phyloP scores from a whole-genome alignment of 768 basidiomycete genomes.

The Lentinula detonsa region DNA sequence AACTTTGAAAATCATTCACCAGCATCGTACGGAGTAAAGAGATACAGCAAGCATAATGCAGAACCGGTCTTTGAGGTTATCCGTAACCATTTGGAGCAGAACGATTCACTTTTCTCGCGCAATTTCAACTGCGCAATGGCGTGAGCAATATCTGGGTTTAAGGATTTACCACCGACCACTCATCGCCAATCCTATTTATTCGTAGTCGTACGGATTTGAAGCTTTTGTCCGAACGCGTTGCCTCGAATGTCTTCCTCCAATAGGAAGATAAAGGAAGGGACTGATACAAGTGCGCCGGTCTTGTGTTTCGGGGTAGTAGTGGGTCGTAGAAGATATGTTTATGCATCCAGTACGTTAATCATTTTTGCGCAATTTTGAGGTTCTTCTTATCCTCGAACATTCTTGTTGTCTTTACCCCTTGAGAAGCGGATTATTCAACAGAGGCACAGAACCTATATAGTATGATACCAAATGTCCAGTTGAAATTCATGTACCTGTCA shows the following conservation, averaged over 20 bases:
- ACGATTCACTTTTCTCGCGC: neutral
- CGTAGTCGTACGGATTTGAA: neutral
- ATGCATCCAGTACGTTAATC: neutral
- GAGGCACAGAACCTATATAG: neutral
- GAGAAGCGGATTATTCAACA: neutral
- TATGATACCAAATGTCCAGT: neutral
- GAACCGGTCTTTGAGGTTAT: neutral
- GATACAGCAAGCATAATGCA: neutral
- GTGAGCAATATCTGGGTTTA: neutral
- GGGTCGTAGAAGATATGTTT: neutral
- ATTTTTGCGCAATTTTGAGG: neutral
- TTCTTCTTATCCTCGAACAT: neutral
- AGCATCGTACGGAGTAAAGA: neutral
- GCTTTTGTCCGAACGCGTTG: neutral
- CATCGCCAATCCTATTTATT: neutral
- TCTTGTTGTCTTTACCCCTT: neutral
- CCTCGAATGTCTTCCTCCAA: neutral
- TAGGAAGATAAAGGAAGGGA: neutral
- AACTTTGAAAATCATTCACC: neutral
- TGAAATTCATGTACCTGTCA: neutral
- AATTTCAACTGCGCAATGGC: neutral
- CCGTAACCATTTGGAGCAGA: neutral
- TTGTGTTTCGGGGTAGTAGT: neutral
- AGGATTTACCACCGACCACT: neutral
- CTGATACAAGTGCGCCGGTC: neutral